phyloP scores from a whole-genome alignment of 2,329 filamentous ascomycete genomes.

The Drechslerella stenobrocha region DNA sequence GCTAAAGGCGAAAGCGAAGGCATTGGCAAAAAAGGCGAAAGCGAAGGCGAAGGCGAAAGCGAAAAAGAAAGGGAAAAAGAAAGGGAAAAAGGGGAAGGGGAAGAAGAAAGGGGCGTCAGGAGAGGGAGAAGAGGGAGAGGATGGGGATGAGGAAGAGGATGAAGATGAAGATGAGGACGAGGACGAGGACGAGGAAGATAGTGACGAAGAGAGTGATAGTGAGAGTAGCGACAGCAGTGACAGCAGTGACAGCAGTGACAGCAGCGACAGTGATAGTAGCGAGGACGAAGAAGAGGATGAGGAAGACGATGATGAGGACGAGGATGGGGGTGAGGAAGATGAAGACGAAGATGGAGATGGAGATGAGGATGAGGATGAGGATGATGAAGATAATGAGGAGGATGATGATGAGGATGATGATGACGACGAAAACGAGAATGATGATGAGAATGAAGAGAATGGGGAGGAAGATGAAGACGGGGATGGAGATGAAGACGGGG shows the following conservation, averaged over 20 bases:
- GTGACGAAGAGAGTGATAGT: not conserved
- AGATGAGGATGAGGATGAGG: not conserved
- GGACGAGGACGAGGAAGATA: not conserved
- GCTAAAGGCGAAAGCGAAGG: not conserved
- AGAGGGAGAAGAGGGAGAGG: not conserved
- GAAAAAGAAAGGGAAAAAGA: constrained; percentile 1
- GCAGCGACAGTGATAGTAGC: not conserved
- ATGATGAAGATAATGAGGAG: not conserved
- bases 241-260: not conserved
- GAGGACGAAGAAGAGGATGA: not conserved
- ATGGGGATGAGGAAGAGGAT: constrained; percentile 2
- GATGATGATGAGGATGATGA: not conserved
- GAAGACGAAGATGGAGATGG: not conserved
- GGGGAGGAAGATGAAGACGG: not conserved
- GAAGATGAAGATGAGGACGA: constrained; percentile 1
- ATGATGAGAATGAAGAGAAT: not conserved
- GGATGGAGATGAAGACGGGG: not conserved
- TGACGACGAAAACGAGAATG: not conserved
- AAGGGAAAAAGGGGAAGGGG: not conserved
- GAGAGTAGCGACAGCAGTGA: not conserved
- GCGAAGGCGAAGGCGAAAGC: constrained; percentile 1
- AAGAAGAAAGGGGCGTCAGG: not conserved
- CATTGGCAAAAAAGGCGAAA: not conserved
- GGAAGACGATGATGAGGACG: not conserved
- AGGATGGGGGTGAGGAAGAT: not conserved